phyloP scores from a whole-genome alignment of 108 stramenopile species.

The Nitzschia putrida region DNA sequence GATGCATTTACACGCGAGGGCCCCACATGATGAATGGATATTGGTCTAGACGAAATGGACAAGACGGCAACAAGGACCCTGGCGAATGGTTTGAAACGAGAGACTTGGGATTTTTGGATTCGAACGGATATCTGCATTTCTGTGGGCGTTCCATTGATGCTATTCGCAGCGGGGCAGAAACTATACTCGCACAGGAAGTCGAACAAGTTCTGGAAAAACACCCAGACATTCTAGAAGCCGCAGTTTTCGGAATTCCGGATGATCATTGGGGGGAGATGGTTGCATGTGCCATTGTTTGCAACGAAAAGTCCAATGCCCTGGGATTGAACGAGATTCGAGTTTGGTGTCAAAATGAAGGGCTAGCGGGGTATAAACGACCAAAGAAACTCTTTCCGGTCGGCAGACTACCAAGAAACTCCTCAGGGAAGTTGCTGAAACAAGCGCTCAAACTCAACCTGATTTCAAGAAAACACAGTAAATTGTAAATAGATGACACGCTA shows the following conservation, averaged over 20 bases:
- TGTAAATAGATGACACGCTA: constrained; percentile 6
- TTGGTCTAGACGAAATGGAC: constrained; percentile 65
- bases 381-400: constrained; percentile 48
- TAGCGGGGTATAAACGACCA: constrained; percentile 78
- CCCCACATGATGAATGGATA: constrained; percentile 91
- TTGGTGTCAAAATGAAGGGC: constrained; percentile 54
- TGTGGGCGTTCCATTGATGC: constrained; percentile 78
- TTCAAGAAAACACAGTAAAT: constrained; percentile 12
- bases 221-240: constrained; percentile 55
- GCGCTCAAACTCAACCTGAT: constrained; percentile 43
- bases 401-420: constrained; percentile 67
- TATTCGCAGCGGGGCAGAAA: constrained; percentile 91
- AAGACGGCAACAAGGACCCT: background rate
- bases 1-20: constrained; percentile 83
- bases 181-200: constrained; percentile 85
- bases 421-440: constrained; percentile 64
- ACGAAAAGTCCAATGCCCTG: background rate
- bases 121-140: constrained; percentile 62
- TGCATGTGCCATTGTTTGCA: constrained; percentile 63
- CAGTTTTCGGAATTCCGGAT: constrained; percentile 73
- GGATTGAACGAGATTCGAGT: constrained; percentile 27
- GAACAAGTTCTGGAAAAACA: constrained; percentile 66
- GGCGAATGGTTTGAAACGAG: constrained; percentile 65
- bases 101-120: constrained; percentile 75
- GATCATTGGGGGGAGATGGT: constrained; percentile 79